phyloP scores from a whole-genome alignment of 192 early-diverging fungal species.

The Borealophlyctis nickersoniae region DNA sequence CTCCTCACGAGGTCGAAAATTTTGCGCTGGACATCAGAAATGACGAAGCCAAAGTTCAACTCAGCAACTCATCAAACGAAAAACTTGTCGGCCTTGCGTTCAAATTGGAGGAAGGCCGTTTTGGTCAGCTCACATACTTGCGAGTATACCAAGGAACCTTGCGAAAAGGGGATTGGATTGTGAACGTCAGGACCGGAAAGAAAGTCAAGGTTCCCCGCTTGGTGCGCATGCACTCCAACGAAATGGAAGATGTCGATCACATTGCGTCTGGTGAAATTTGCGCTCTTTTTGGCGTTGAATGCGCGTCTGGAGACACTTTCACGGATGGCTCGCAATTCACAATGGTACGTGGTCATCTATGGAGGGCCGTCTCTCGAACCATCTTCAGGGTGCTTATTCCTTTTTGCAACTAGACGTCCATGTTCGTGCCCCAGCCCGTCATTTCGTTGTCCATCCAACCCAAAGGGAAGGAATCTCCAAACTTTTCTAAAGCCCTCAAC shows the following conservation, averaged over 20 bases:
- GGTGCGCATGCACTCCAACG: constrained; percentile 97
- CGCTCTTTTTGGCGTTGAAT: constrained; percentile 97
- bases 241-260: constrained; percentile 95
- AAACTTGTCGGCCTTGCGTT: constrained; percentile 89
- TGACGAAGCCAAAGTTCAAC: constrained; percentile 37
- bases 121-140: constrained; percentile 95
- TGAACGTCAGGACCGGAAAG: constrained; percentile 87
- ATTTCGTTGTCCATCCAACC: constrained; percentile 91
- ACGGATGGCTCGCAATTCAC: constrained; percentile 83
- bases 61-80: constrained; percentile 46
- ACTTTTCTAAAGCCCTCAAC: constrained; percentile 72
- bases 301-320: constrained; percentile 95
- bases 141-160: constrained; percentile 94
- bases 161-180: constrained; percentile 80
- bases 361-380: neutral
- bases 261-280: constrained; percentile 95
- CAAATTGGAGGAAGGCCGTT: constrained; percentile 95
- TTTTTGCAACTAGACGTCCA: constrained; percentile 79
- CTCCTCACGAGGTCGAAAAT: constrained; percentile 66
- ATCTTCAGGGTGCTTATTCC: neutral
- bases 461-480: constrained; percentile 80
- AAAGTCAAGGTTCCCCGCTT: constrained; percentile 93
- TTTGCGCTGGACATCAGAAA: constrained; percentile 40
- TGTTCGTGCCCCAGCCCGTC: constrained; percentile 96
- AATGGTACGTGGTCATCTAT: constrained; percentile 57